These are phyloP conservation scores for Vitis hybrid DNA, from an alignment of 177 flowering plant species.

Conservation along the genomic window DNA sequence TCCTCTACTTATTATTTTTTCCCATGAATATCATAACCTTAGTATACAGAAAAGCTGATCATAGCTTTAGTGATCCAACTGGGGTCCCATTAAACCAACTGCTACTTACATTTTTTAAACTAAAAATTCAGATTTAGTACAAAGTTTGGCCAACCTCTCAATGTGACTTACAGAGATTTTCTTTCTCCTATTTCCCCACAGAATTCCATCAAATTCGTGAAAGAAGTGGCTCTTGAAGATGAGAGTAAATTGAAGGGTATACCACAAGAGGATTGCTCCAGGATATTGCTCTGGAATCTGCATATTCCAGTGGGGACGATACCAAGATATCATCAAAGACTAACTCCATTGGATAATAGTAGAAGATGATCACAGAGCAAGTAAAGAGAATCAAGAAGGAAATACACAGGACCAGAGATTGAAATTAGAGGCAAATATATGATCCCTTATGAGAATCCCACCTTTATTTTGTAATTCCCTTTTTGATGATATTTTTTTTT, in stretches of 20 bases:
- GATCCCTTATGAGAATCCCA: not conserved
- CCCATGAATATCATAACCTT: too few relatives aligned
- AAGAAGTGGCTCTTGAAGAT: constrained; percentile 72
- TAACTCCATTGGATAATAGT: too few relatives aligned
- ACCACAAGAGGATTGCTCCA: constrained; percentile 68
- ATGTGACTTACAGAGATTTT: not conserved
- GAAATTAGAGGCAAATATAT: too few relatives aligned
- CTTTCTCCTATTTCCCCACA: constrained; percentile 14
- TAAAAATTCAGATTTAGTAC: constrained; percentile 1
- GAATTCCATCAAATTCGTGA: constrained; percentile 69
- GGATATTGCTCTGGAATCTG: constrained; percentile 74
- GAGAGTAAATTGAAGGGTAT: constrained; percentile 73
- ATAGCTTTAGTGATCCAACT: too few relatives aligned
- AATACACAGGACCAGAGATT: too few relatives aligned
- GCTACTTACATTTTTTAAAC: not conserved
- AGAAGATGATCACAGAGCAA: too few relatives aligned
- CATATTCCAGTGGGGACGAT: constrained; percentile 18
- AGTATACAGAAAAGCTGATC: too few relatives aligned
- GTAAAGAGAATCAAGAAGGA: too few relatives aligned
- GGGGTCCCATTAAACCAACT: too few relatives aligned
- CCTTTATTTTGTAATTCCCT: too few relatives aligned
- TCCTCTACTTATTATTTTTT: too few relatives aligned
- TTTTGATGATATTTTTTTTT: too few relatives aligned
- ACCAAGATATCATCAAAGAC: not conserved
- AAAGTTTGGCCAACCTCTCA: constrained; percentile 12